phyloP scores from a whole-genome alignment of 164 flowering plant genomes.

The Annona cherimola region DNA sequence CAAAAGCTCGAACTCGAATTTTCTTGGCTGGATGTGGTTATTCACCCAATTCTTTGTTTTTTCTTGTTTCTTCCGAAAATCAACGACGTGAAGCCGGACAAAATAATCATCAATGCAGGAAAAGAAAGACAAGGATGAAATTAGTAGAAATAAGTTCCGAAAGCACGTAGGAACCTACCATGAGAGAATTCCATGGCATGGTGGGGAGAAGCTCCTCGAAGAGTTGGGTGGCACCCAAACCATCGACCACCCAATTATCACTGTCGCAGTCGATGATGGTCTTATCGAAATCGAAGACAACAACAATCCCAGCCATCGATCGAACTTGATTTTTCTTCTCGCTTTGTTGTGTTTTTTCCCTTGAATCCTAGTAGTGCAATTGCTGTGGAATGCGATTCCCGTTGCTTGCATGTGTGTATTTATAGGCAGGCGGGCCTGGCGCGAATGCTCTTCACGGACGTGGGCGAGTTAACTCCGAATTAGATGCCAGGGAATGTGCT shows the following conservation, averaged over 20 bases:
- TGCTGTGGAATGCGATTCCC: not conserved
- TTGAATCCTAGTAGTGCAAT: not conserved
- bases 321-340: not conserved
- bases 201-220: slow-evolving; percentile 53
- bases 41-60: no score
- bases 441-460: not conserved
- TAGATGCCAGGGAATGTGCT: no score
- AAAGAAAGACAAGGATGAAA: not conserved
- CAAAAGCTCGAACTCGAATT: no score
- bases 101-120: not conserved
- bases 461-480: no score
- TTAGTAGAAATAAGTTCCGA: not conserved
- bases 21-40: no score
- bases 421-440: not conserved
- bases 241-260: slow-evolving; percentile 70
- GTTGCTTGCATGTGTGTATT: not conserved
- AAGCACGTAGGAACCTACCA: slow-evolving; percentile 35
- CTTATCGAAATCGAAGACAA: slow-evolving; percentile 77
- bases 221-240: slow-evolving; percentile 50
- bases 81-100: not conserved
- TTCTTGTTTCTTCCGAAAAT: no score
- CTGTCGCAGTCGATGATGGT: slow-evolving; percentile 78
- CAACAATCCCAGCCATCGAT: slow-evolving; percentile 26
- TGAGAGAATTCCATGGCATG: slow-evolving; percentile 78
- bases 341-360: not conserved